Conservation (phyloP, 805 yeast genomes). For the Zygosaccharomyces gambellarensis region DNA sequence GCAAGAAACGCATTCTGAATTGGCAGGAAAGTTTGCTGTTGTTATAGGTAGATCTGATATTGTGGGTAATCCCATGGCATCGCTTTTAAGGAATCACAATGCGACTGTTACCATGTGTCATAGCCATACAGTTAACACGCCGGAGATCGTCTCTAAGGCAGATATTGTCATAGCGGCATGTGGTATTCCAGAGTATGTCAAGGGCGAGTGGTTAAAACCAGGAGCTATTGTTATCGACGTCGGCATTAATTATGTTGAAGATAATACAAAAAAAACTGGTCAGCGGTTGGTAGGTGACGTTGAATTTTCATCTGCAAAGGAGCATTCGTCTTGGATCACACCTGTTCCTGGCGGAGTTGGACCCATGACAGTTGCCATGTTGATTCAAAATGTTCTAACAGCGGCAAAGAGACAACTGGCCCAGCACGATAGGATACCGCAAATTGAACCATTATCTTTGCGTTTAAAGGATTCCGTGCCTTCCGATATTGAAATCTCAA, state of each 20-base stretch:
- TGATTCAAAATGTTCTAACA: conserved; percentile 71
- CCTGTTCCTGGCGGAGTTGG: conserved; percentile 99
- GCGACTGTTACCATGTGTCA: conserved; percentile 78
- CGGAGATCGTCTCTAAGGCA: conserved; percentile 51
- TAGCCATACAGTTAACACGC: conserved; percentile 53
- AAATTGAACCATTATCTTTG: conserved; percentile 54
- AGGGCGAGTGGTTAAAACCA: conserved; percentile 82
- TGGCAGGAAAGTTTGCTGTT: conserved; percentile 70
- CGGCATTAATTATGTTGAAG: conserved; percentile 87
- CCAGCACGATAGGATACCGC: conserved; percentile 40
- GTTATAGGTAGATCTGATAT: conserved; percentile 82
- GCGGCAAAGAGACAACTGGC: conserved; percentile 63
- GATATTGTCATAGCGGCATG: conserved; percentile 86
- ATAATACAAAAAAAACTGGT: conserved; percentile 69
- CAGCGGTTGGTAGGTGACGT: conserved; percentile 91
- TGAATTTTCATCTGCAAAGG: conserved; percentile 64
- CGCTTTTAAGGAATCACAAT: conserved; percentile 60
- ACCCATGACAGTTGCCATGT: conserved; percentile 98
- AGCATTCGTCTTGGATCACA: conserved; percentile 64
- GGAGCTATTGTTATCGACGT: conserved; percentile 89
- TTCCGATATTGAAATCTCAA: conserved; percentile 82
- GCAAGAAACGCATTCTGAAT: conserved; percentile 48
- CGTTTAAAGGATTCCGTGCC: conserved; percentile 68
- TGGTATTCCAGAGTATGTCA: conserved; percentile 78
- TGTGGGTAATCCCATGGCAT: conserved; percentile 77